phyloP scores from a whole-genome alignment of 2,329 filamentous ascomycete genomes.

The Pseudogymnoascus sp. region DNA sequence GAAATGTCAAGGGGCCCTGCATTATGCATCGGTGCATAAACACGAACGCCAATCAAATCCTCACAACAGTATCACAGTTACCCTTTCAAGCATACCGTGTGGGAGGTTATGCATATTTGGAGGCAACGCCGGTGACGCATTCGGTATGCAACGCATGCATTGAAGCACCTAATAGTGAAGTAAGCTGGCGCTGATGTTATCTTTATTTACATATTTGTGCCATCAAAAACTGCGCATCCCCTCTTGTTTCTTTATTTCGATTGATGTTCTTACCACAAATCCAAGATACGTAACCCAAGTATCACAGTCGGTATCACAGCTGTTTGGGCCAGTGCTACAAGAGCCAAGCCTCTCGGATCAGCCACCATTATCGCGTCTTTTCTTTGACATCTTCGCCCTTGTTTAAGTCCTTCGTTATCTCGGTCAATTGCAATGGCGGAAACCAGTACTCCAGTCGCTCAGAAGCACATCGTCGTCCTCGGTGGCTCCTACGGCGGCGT shows the following conservation, averaged over 20 bases:
- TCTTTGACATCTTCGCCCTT: neutral
- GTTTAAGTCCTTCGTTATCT: neutral
- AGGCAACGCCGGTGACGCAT: neutral
- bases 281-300: neutral
- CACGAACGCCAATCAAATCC: neutral
- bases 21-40: neutral
- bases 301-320: neutral
- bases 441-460: neutral
- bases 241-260: neutral
- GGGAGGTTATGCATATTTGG: neutral
- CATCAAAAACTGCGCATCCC: neutral
- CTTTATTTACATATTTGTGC: neutral
- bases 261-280: neutral
- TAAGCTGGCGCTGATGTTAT: neutral
- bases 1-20: neutral
- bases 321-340: neutral
- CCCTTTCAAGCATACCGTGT: neutral
- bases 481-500: conserved; percentile 47
- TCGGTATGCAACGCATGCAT: neutral
- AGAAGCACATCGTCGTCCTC: conserved; percentile 39
- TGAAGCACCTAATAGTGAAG: neutral
- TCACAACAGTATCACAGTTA: neutral
- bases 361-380: neutral
- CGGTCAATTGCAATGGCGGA: neutral
- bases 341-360: neutral